Base-by-base conservation (phyloP, 2,329 filamentous ascomycete species). In the Colletotrichum tabaci region DNA sequence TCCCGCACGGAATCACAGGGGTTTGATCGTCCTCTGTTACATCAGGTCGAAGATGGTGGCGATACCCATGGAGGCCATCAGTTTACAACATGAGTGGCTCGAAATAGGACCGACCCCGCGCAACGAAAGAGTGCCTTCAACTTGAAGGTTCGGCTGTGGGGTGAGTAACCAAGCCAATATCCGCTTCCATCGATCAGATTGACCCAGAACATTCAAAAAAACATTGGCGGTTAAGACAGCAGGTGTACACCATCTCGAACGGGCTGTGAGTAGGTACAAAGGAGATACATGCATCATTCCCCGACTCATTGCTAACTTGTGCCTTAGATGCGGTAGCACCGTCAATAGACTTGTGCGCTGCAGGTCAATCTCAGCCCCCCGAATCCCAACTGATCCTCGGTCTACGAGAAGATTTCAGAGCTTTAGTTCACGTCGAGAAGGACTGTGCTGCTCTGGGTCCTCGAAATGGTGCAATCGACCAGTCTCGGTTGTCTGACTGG, bases 291-390 rank as follows among this genome's bases (percentile, higher is more conserved):
- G 44, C 58, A 23, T 53, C 46, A 21, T 16, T 61, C 47, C 61
- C 67, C 70, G 38, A 50, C 70, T 57, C 55, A 49, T 61, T 72
- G 56, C 30, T 66, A 55, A 53, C 40, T 68, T 60, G 53, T 66
- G 66, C 40, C 23, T 21, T 55, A 53, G 47, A 47, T 72, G 58
- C 58, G 60, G 60, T 55, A 56, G 60, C 30, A 50, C 44, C 44
- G 42, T 70, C 61, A 42, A 61, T 56, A 52, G 61, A 66, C 55
- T 61, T 49, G 49, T 46, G 42, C 53, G 44, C 40, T 71, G 67
- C 69, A 72, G 53, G 46, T 61, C 49, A 49, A 47, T 35, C 15
- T 55, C 61, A 71, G 23, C 67, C 60, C 30, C 44, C 38, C 58
- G 26, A 60, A 53, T 53, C 50, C 50, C 38, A 40, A 53, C 53